Evolutionary conservation across 805 yeast species (phyloP), one percentile per base, ranked within the genome.

Genomic region (Wickerhamiella brachini): DNA sequence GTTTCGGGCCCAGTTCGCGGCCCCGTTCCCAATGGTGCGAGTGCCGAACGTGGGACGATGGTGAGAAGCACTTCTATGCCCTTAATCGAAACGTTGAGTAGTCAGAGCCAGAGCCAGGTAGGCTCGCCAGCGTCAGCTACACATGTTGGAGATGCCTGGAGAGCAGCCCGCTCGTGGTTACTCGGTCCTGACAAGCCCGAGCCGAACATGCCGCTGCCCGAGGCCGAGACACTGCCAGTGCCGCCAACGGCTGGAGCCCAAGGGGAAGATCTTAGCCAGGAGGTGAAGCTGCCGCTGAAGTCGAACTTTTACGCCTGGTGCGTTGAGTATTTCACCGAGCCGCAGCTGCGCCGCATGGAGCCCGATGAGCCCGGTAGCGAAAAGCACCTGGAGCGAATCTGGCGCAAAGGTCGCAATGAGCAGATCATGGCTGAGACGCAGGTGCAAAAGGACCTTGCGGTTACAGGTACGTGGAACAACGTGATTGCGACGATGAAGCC

Each of bases 301-400:
- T 60, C 68, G 34, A 62, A 62, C 10, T 68, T 71, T 58, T 62
- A 68, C 51, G 70, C 70, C 43, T 68, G 72, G 70, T 59, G 71
- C 48, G 78, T 86, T 53, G 98, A 93, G 64, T 89, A 88, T 62
- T 93, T 90, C 69, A 95, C 89, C 61, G 97, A 89, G 62, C 97
- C 98, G 0, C 97, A 90, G 62, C 82, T 89, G 82, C 80, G 85
- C 10, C 81, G 79, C 52, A 76, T 78, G 50, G 97, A 90, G 58
- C 68, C 79, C 17, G 97, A 90, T 59, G 95, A 88, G 64, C 93
- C 95, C 0, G 97, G 97, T 0, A 85, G 95, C 51, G 78, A 81
- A 53, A 89, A 85, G 56, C 86, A 85, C 59, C 79, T 85, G 37
- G 81, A 79, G 56, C 72, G 94, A 52, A 67, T 85, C 22, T 93